Base-by-base conservation (phyloP, 768 basidiomycete genomes). In the Suillus fuscotomentosus region DNA sequence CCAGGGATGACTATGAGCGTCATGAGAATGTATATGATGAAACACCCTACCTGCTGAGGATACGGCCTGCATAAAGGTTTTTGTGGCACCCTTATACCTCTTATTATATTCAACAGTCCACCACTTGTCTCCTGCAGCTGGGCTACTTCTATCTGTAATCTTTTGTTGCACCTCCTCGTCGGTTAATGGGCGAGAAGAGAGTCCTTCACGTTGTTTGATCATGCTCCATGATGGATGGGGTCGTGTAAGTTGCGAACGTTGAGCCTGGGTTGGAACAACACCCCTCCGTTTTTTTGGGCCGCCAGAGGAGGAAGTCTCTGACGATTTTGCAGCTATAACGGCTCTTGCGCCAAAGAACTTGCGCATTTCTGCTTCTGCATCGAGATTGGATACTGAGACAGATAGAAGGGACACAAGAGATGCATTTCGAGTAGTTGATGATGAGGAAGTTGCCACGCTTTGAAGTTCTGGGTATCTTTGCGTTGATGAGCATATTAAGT, bases 341-440 rank as follows among this genome's bases (percentile, higher is more conserved):
- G 97, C 95, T 70, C 89, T 92, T 22, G 92, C 85, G 2, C 97
- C 97, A 72, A 99, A 99, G 82, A 98, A 97, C 67, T 88, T 90
- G 62, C 91, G 88, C 77, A 99, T 85, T 73, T 99, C 97, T 0
- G 90, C 90, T 65, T 97, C 95, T 13, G 88, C 82, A 67, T 99
- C 95, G 17, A 99, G 86, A 69, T 94, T 83, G 47, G 89, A 80
- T 1, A 89, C 80, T 0, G 92, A 94, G n/a, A 97, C 88, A 0
- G 91, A 80, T 22, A 97, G 82, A 1, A 97, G 84, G 55, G 83
- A 74, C 13, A 83, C 74, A 61, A 86, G 72, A 24, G 79, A 74
- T 42, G 76, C 74, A 47, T 72, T 66, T 67, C 64, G 67, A 71
- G 56, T 45, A 70, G 76, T 73, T 9, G 73, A 59, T 24, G 74